phyloP scores from a whole-genome alignment of 148 eudicot genomes.

The Rhododendron henanense region DNA sequence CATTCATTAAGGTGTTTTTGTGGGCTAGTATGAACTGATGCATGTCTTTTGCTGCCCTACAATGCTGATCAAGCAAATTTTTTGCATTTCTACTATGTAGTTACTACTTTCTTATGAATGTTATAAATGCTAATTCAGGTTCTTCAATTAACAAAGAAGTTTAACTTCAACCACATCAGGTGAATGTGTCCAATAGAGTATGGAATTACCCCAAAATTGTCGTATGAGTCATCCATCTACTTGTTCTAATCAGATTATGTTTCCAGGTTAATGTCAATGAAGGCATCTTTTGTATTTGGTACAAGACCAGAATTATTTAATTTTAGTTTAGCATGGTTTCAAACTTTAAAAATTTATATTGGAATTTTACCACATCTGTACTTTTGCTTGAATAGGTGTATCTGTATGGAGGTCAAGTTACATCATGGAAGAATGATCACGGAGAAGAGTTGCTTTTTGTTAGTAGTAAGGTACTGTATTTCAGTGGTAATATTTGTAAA shows the following conservation, averaged over 20 bases:
- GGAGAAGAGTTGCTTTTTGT: conserved; percentile 78
- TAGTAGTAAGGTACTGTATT: conserved; percentile 60
- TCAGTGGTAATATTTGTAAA: not conserved
- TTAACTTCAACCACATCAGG: not conserved
- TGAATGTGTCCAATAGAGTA: not conserved
- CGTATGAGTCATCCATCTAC: not conserved
- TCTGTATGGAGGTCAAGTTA: conserved; percentile 77
- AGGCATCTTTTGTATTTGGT: not conserved
- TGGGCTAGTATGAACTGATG: not conserved
- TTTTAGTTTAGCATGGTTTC: not conserved
- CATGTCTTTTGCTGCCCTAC: not conserved
- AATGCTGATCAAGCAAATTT: not conserved
- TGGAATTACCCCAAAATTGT: not conserved
- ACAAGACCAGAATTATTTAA: not conserved
- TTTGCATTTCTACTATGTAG: not conserved
- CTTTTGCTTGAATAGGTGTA: conserved; percentile 45
- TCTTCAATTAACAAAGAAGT: not conserved
- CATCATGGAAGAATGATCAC: conserved; percentile 87
- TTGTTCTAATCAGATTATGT: not conserved
- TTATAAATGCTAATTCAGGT: not conserved
- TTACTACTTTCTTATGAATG: not conserved
- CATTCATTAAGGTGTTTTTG: not conserved
- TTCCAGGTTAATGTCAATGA: not conserved
- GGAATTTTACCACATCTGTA: not conserved
- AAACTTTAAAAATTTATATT: not conserved